Conservation (phyloP, 1,139 yeast species). For the Diutina mesorugosa region DNA sequence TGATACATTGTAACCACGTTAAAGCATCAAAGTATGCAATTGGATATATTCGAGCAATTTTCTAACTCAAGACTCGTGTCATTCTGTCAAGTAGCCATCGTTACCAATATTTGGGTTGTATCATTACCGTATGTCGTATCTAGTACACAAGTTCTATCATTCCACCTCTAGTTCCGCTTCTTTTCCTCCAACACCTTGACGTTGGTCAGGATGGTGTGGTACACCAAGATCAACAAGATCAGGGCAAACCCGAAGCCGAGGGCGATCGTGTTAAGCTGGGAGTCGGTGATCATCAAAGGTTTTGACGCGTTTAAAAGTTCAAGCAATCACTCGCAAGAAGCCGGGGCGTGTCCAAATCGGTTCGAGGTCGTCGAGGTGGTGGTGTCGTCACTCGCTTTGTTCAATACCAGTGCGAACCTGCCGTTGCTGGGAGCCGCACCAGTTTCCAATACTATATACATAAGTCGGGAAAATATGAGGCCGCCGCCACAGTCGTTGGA, state of each 20-base stretch:
- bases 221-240: slow-evolving; percentile 56
- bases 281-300: slow-evolving; percentile 63
- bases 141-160: too few relatives aligned
- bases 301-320: background rate
- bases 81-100: too few relatives aligned
- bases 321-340: background rate
- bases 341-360: background rate
- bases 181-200: background rate
- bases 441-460: background rate
- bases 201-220: slow-evolving; percentile 45
- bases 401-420: background rate
- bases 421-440: background rate
- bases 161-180: background rate
- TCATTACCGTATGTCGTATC: too few relatives aligned
- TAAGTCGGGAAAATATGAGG: background rate
- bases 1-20: too few relatives aligned
- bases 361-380: background rate
- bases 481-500: slow-evolving; percentile 12
- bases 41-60: too few relatives aligned
- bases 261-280: slow-evolving; percentile 63
- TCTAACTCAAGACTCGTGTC: too few relatives aligned
- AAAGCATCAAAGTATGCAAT: too few relatives aligned
- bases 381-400: background rate
- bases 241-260: slow-evolving; percentile 66
- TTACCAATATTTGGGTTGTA: too few relatives aligned